These are phyloP conservation scores for Leccinum variicolor DNA, from an alignment of 768 basidiomycete species.

Conservation along the genomic window DNA sequence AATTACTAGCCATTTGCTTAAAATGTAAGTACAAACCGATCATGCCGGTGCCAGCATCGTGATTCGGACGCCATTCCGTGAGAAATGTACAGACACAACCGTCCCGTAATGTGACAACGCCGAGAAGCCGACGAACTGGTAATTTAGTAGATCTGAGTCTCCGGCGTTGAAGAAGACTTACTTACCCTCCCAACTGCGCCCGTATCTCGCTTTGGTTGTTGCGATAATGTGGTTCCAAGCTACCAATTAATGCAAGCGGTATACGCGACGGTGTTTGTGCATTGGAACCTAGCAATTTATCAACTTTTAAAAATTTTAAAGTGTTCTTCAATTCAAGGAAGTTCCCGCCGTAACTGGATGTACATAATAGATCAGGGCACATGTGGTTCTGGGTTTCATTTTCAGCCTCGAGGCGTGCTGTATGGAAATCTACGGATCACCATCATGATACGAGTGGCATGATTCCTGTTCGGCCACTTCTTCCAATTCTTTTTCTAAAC, in stretches of 20 bases:
- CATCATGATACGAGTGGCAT: background rate
- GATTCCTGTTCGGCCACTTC: background rate
- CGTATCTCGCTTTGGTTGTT: background rate
- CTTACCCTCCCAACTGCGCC: background rate
- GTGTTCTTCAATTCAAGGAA: background rate
- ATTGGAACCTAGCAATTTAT: background rate
- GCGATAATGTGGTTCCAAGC: background rate
- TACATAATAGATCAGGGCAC: background rate
- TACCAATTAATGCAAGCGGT: background rate
- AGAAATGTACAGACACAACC: background rate
- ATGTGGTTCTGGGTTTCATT: background rate
- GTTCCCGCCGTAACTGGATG: background rate
- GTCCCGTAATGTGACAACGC: background rate
- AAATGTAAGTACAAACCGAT: background rate
- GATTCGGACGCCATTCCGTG: background rate
- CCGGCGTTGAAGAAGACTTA: background rate
- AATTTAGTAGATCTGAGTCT: no score
- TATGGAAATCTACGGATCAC: background rate
- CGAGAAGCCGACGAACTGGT: background rate
- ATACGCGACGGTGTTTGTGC: background rate
- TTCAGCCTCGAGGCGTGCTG: background rate
- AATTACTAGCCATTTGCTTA: background rate
- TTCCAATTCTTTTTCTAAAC: background rate
- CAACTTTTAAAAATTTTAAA: background rate
- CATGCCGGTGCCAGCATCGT: background rate